Percentiles rank a stretch among this genome's conserved stretches.
phyloP scores from a whole-genome alignment of 2,329 filamentous ascomycete species.

The Neopestalotiopsis rosae region DNA sequence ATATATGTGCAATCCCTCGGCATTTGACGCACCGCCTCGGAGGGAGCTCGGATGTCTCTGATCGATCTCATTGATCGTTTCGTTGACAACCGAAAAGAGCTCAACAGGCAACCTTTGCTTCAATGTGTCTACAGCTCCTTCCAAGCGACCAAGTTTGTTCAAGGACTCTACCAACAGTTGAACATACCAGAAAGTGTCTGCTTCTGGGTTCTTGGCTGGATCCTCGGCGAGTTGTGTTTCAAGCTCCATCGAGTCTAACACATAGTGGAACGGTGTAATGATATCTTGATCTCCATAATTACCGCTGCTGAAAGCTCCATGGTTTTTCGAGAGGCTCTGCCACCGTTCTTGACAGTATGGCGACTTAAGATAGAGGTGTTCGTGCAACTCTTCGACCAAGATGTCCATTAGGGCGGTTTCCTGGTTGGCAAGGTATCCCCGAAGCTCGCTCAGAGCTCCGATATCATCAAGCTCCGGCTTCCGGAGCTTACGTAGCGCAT shows the following conservation, averaged over 20 bases:
- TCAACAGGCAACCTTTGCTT: conserved; percentile 94
- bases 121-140: conserved; percentile 85
- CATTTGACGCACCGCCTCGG: conserved; percentile 58
- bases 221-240: conserved; percentile 77
- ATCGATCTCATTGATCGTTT: conserved; percentile 93
- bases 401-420: conserved; percentile 93
- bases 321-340: conserved; percentile 79
- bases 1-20: conserved; percentile 65
- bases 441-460: conserved; percentile 83
- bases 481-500: conserved; percentile 80
- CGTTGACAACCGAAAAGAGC: conserved; percentile 90
- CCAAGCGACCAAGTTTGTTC: conserved; percentile 86
- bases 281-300: conserved; percentile 51
- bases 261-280: conserved; percentile 60
- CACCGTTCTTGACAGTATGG: conserved; percentile 96
- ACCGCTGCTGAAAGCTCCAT: conserved; percentile 56
- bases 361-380: conserved; percentile 96
- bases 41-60: conserved; percentile 88
- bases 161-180: conserved; percentile 85
- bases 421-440: conserved; percentile 89
- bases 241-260: conserved; percentile 66
- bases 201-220: conserved; percentile 89
- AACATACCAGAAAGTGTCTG: conserved; percentile 94
- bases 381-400: conserved; percentile 94
- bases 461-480: conserved; percentile 92